phyloP scores from a whole-genome alignment of 225 moss, liverwort and hornwort species.

The Lunularia cruciata region DNA sequence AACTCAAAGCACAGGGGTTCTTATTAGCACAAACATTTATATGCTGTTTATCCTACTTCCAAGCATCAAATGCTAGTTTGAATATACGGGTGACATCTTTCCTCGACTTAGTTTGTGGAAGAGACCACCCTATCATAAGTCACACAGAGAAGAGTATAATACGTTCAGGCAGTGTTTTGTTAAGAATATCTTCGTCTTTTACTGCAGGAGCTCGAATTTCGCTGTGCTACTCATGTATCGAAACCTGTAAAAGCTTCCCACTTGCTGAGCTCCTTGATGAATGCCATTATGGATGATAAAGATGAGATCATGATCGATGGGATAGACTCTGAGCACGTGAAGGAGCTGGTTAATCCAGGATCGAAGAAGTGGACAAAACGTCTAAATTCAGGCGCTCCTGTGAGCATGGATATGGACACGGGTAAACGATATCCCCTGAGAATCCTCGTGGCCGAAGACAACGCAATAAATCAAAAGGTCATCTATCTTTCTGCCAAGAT shows the following conservation, averaged over 20 bases:
- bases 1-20: too few species aligned
- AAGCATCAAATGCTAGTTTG: not conserved
- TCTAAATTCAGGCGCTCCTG: conserved; percentile 7
- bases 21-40: too few species aligned
- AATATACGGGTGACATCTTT: not conserved
- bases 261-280: conserved; percentile 31
- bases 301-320: conserved; percentile 11
- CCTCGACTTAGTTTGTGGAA: not conserved
- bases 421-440: conserved; percentile 33
- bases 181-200: too few species aligned
- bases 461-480: conserved; percentile 41
- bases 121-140: not conserved
- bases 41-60: not conserved
- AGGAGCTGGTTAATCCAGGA: not conserved
- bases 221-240: conserved; percentile 27
- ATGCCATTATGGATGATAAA: conserved; percentile 9
- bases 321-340: not conserved
- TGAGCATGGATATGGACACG: conserved; percentile 26
- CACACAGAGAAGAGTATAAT: not conserved
- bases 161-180: not conserved
- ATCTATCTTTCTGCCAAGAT: not conserved
- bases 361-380: conserved; percentile 31
- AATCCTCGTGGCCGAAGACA: conserved; percentile 39
- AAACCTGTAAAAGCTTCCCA: conserved; percentile 40
- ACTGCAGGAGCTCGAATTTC: conserved; percentile 25